These are phyloP conservation scores for Dictyostelium intermedium DNA, from an alignment of 78 protist species.

Conservation along the genomic window DNA sequence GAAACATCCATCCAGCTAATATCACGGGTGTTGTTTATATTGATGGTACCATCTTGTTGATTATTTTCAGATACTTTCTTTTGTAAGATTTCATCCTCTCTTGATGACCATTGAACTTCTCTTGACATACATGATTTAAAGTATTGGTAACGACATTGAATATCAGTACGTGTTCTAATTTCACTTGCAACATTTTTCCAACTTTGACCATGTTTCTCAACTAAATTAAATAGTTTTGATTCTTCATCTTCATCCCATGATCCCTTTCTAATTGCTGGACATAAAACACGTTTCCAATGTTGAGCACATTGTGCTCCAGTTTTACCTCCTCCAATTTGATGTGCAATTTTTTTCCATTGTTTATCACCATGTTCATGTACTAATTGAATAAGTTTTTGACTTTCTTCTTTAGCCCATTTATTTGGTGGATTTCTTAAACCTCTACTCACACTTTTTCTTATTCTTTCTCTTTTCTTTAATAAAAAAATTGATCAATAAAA, in stretches of 20 bases:
- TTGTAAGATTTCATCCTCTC: conserved; percentile 55
- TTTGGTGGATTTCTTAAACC: conserved; percentile 75
- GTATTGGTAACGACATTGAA: conserved; percentile 77
- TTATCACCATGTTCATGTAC: conserved; percentile 78
- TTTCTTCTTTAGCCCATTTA: conserved; percentile 71
- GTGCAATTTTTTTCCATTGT: conserved; percentile 76
- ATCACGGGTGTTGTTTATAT: background rate
- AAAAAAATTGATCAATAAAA: too few relatives aligned
- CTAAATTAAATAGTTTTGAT: conserved; percentile 42
- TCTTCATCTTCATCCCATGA: conserved; percentile 76
- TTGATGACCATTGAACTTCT: conserved; percentile 69
- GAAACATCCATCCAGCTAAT: conserved; percentile 68
- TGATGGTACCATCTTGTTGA: conserved; percentile 10
- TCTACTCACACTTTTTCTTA: conserved; percentile 62
- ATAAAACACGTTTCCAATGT: conserved; percentile 70
- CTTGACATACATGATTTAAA: conserved; percentile 68
- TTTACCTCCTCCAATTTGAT: conserved; percentile 75
- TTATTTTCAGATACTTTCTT: conserved; percentile 57
- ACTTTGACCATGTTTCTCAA: conserved; percentile 71
- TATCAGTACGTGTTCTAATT: conserved; percentile 61
- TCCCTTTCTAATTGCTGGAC: conserved; percentile 78
- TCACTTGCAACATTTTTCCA: conserved; percentile 75
- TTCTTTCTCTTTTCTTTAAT: conserved; percentile 34
- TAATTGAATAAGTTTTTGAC: conserved; percentile 45
- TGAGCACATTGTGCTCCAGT: conserved; percentile 79